phyloP scores from a whole-genome alignment of 345 rosid genomes.

The Sisymbrium irio region DNA sequence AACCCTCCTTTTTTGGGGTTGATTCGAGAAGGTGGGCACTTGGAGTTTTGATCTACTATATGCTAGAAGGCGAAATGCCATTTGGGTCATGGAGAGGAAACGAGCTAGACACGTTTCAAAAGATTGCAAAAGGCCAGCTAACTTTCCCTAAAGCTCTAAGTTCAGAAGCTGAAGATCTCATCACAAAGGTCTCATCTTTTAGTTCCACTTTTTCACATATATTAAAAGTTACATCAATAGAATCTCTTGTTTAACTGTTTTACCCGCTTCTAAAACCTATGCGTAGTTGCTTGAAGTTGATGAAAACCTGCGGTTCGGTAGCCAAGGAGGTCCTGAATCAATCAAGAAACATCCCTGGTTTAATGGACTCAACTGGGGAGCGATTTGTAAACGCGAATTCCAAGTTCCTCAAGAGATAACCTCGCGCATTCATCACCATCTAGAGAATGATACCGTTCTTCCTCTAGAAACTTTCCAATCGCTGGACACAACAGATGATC shows the following conservation, averaged over 20 bases:
- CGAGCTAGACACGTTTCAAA: slow-evolving; percentile 68
- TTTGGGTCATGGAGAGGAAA: slow-evolving; percentile 85
- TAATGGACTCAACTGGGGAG: slow-evolving; percentile 56
- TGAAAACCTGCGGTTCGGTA: slow-evolving; percentile 66
- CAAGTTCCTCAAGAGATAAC: slow-evolving; percentile 63
- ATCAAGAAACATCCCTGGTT: slow-evolving; percentile 81
- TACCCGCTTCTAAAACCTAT: not conserved
- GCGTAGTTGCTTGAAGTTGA: slow-evolving; percentile 75
- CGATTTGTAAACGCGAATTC: slow-evolving; percentile 44
- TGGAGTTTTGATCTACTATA: slow-evolving; percentile 80
- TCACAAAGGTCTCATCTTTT: slow-evolving; percentile 58
- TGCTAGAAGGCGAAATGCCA: slow-evolving; percentile 80
- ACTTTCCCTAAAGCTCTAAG: slow-evolving; percentile 51
- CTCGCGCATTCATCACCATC: slow-evolving; percentile 48
- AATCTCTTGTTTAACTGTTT: not conserved
- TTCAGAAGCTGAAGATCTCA: slow-evolving; percentile 68
- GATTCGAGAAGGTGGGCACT: slow-evolving; percentile 72
- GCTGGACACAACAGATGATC: slow-evolving; percentile 47
- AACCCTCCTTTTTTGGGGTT: not conserved
- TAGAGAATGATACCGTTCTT: slow-evolving; percentile 38
- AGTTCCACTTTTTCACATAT: not conserved
- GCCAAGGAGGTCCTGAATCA: slow-evolving; percentile 58
- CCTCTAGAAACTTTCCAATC: slow-evolving; percentile 39
- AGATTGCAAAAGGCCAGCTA: slow-evolving; percentile 78
- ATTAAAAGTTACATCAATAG: not conserved